Percentiles rank a stretch among this genome's conserved stretches.
phyloP scores from a whole-genome alignment of 371 early-diverging fungal genomes.

The Actinomortierella ambigua region DNA sequence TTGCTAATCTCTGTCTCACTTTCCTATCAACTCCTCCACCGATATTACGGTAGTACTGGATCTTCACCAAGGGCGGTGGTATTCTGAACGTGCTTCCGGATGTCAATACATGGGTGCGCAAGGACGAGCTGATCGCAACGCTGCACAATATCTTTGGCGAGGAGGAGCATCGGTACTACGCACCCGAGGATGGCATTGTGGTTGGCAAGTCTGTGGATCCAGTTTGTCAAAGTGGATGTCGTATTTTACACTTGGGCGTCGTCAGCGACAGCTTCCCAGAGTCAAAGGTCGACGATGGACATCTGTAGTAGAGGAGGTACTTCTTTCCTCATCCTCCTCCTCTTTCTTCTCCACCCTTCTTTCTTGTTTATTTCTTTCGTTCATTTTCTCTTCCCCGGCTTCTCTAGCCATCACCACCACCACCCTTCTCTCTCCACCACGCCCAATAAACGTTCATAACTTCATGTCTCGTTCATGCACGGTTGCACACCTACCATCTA shows the following conservation, averaged over 20 bases:
- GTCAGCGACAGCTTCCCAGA: constrained; percentile 62
- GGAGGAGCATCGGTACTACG: constrained; percentile 87
- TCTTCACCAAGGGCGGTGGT: constrained; percentile 55
- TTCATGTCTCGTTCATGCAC: too few species aligned
- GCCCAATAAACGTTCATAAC: too few species aligned
- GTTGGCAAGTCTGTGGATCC: constrained; percentile 72
- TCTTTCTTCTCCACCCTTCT: constrained; percentile 1
- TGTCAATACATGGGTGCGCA: constrained; percentile 85
- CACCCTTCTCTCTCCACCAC: neutral
- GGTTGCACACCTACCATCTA: too few species aligned
- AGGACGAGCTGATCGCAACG: constrained; percentile 88
- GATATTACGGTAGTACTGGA: constrained; percentile 58
- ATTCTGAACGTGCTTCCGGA: constrained; percentile 74
- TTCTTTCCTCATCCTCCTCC: constrained; percentile 13
- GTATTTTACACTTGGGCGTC: constrained; percentile 82
- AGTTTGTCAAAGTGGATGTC: constrained; percentile 80
- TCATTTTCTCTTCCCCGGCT: neutral
- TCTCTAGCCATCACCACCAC: neutral
- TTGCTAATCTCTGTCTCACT: too few species aligned
- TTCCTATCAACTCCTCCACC: constrained; percentile 33
- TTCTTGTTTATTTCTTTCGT: constrained; percentile 1
- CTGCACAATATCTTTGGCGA: constrained; percentile 93
- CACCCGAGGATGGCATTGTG: constrained; percentile 85
- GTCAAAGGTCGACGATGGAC: constrained; percentile 57
- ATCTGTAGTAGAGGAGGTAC: constrained; percentile 41